Base-by-base conservation (phyloP, 2,329 filamentous ascomycete genomes). In the Colletotrichum musae region DNA sequence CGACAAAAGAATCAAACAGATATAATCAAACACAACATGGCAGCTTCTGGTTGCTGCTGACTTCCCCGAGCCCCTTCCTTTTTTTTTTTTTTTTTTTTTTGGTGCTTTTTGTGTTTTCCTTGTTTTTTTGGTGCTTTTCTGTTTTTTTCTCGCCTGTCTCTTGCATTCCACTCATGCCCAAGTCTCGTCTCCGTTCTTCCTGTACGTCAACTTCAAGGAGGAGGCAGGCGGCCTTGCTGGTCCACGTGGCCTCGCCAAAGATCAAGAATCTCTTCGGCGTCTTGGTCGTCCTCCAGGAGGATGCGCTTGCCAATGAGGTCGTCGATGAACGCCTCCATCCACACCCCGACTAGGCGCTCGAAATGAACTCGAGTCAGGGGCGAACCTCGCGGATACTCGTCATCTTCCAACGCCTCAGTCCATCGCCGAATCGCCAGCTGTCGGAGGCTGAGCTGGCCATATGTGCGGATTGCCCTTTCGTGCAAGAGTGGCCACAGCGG, bases 11-110 rank as follows among this genome's bases (percentile, higher is more conserved):
- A 13, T 28, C 12, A 24, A n/a, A 62, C 24, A 45, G 10, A 12
- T 32, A 10, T 70, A 59, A 24, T 48, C 36, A 48, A 32, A 70
- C 43, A 56, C n/a, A 63, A 15, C 18, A n/a, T 43, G 10, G 16
- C 16, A 16, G 41, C 41, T 15, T 15, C 41, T 15, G 13, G 13
- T 43, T 10, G 13, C 6, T 54, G 28, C 16, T 39, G 16, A 18
- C 52, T 12, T 18, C 9, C n/a, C 13, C 15, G 18, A 15, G 6
- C 2, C 12, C 16, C 43, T 39, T 51, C 39, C 45, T 57, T 47
- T 48, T 58, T 15, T 18, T 26, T n/a, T 26, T 56, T 10, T 18
- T 3, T 9, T 50, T 50, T 24, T 26, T 24, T 41, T 39, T 21
- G n/a, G n/a, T 24, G 21, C 21, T 24, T 24, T 24, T 24, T 24